Evolutionary conservation across 805 yeast species (phyloP).

Genomic region (Wickerhamiella azyma): DNA sequence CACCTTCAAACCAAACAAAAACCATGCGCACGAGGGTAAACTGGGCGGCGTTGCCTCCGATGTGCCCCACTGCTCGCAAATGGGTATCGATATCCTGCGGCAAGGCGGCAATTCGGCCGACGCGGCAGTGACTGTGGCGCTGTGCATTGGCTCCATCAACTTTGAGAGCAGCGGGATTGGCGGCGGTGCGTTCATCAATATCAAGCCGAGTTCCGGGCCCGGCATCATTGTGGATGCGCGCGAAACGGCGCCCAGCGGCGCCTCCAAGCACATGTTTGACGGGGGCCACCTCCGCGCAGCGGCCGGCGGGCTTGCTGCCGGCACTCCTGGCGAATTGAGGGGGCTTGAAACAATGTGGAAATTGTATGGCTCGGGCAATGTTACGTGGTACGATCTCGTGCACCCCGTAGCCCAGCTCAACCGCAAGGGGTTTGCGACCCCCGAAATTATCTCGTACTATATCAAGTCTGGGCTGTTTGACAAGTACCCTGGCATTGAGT

Average conservation of each 20-base stretch:
- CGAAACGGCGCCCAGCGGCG: slow-evolving; percentile 64
- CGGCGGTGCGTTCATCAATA: slow-evolving; percentile 73
- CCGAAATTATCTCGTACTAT: slow-evolving; percentile 29
- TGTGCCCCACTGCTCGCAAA: slow-evolving; percentile 43
- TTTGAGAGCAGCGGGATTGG: slow-evolving; percentile 84
- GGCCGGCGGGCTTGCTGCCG: slow-evolving; percentile 75
- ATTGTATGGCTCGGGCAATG: slow-evolving; percentile 54
- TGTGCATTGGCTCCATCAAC: slow-evolving; percentile 76
- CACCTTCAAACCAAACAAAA: slow-evolving; percentile 14
- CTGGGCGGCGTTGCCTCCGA: slow-evolving; percentile 59
- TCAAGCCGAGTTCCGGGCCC: slow-evolving; percentile 31
- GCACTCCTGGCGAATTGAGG: slow-evolving; percentile 79
- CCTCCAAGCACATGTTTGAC: slow-evolving; percentile 54
- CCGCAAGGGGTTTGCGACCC: slow-evolving; percentile 48
- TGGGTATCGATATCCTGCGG: slow-evolving; percentile 45
- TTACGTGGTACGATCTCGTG: slow-evolving; percentile 59
- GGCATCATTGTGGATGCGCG: slow-evolving; percentile 68
- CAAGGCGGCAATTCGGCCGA: slow-evolving; percentile 76
- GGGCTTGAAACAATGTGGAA: slow-evolving; percentile 56
- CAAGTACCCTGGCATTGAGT: not conserved
- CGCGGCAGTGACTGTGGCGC: slow-evolving; percentile 76
- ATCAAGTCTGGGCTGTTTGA: slow-evolving; percentile 19
- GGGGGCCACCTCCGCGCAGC: slow-evolving; percentile 24
- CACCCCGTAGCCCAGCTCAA: slow-evolving; percentile 61
- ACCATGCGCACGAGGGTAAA: slow-evolving; percentile 16